Percentiles rank a stretch among this genome's conserved stretches.
These are phyloP conservation scores for Trichoderma semiorbis DNA, from an alignment of 2,329 filamentous ascomycete species.

Conservation along the genomic window DNA sequence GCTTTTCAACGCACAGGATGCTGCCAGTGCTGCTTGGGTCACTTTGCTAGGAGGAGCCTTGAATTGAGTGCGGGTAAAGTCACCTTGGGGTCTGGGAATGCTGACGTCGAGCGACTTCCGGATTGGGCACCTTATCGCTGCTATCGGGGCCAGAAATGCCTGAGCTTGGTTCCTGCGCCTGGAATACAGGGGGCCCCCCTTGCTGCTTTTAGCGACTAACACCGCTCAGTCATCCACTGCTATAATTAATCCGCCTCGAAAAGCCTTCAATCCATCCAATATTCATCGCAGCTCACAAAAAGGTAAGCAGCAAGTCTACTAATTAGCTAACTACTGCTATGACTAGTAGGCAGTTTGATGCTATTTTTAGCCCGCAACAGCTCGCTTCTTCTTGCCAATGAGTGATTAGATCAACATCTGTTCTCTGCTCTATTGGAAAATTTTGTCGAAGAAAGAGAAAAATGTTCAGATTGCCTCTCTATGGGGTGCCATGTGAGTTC, in stretches of 20 bases:
- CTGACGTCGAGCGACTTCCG: constrained; percentile 13
- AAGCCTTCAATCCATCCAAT: neutral
- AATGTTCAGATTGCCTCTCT: neutral
- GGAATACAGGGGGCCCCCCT: neutral
- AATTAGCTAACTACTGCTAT: neutral
- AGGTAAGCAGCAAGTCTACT: neutral
- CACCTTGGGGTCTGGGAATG: neutral
- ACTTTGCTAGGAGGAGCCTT: neutral
- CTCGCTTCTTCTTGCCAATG: neutral
- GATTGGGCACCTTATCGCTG: constrained; percentile 6
- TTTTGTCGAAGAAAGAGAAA: neutral
- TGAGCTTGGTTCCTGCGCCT: neutral
- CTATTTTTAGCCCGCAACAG: neutral
- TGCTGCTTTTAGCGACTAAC: neutral
- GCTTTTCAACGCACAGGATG: neutral
- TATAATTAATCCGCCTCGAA: neutral
- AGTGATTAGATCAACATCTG: neutral
- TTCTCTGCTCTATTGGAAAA: neutral
- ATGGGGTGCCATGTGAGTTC: neutral
- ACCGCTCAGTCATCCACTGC: neutral
- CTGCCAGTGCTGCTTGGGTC: neutral
- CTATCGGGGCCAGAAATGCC: neutral
- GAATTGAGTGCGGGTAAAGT: neutral
- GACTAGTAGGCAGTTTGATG: neutral
- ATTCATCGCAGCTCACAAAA: neutral